Evolutionary conservation across 2,329 filamentous ascomycete genomes (phyloP), one percentile per base, ranked within the genome.

Genomic region (Bipolaris cookei): DNA sequence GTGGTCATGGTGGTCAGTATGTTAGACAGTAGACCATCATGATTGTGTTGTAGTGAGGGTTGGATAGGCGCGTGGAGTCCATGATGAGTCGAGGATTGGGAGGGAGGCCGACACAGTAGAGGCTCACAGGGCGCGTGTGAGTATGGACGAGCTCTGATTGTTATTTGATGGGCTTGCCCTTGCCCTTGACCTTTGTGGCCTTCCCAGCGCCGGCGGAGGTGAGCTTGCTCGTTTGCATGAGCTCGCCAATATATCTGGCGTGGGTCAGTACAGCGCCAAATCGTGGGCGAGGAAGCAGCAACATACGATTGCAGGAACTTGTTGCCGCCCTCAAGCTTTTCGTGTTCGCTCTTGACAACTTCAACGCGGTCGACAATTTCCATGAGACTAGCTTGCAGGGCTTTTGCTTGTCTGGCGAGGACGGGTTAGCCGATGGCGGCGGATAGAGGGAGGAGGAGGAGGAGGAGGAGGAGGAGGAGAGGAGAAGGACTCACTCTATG

Each of bases 311-410:
- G 94, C 45, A 99, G 80, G 73, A 98, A 97, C 71, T 92, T 94
- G 83, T 99, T 99, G 77, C 97, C 93, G 76, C 86, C 95, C 77
- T 98, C 93, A 52, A 99, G 87, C 78, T 97, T 97, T 79, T 97
- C 92, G 74, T 99, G 93, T 74, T 98, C 94, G 67, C 90, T 89
- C 77, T 92, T 91, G 63, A 98, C 93, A 28, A 91, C 91, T 73
- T 99, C 95, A 75, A 98, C 96, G 49, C 92, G 90, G 77, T 97
- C 91, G 65, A 97, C 92, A 41, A 98, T 90, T 62, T 90, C 91
- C 60, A 96, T 83, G 32, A 99, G 86, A 25, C 92, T 96, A 51
- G 92, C 91, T 78, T 99, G 95, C 25, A 98, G 82, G 44, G 87
- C 86, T 76, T 92, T 91, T 57, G 94, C 93, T 79, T 97, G 92